These are phyloP conservation scores for Dactylorhiza incarnata DNA, from an alignment of 106 monocot genomes.

Conservation along the genomic window DNA sequence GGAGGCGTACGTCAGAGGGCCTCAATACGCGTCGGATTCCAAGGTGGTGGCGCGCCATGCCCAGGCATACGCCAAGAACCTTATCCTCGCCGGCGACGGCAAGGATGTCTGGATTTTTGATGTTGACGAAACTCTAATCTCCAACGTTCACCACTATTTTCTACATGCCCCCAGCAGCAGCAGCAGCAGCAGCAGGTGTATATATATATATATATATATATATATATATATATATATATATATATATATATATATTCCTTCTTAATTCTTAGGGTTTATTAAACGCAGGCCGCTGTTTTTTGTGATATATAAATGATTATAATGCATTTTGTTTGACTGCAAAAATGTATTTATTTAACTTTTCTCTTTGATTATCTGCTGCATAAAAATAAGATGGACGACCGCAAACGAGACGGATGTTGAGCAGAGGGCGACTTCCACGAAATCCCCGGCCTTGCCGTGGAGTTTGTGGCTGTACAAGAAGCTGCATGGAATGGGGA, in stretches of 20 bases:
- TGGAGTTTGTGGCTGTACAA: slow-evolving; percentile 28
- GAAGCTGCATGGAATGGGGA: slow-evolving; percentile 17
- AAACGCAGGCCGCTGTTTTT: too few relatives aligned
- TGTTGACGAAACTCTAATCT: slow-evolving; percentile 38
- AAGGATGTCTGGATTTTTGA: slow-evolving; percentile 45
- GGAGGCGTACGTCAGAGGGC: slow-evolving; percentile 28
- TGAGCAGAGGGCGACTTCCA: background rate
- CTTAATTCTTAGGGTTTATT: too few relatives aligned
- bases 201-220: too few relatives aligned
- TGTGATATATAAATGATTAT: too few relatives aligned
- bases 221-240: too few relatives aligned
- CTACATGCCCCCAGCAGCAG: slow-evolving; percentile 16
- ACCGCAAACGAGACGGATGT: background rate
- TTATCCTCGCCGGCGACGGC: slow-evolving; percentile 24
- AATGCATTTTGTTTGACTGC: too few relatives aligned
- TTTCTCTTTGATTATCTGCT: too few relatives aligned
- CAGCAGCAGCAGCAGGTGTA: too few relatives aligned
- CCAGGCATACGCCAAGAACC: slow-evolving; percentile 13
- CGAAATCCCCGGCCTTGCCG: slow-evolving; percentile 11
- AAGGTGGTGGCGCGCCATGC: slow-evolving; percentile 20
- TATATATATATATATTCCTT: too few relatives aligned
- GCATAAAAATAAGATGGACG: background rate
- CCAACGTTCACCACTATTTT: slow-evolving; percentile 37
- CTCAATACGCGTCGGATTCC: slow-evolving; percentile 27
- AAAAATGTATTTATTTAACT: too few relatives aligned